These are phyloP conservation scores for Eucalyptus polyanthemos DNA, from an alignment of 345 rosid species.

Conservation along the genomic window DNA sequence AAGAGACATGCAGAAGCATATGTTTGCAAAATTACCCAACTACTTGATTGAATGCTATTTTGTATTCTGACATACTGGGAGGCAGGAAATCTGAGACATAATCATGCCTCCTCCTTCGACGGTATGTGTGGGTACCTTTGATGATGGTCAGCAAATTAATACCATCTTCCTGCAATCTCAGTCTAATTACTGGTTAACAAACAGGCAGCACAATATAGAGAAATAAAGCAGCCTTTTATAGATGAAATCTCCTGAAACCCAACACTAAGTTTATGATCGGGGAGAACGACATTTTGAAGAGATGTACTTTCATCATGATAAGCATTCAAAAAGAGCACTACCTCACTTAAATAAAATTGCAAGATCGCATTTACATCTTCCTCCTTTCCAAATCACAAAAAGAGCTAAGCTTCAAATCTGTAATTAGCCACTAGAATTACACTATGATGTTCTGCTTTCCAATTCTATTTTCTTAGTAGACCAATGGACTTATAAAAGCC, in stretches of 20 bases:
- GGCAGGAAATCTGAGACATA: constrained; percentile 55
- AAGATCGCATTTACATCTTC: not conserved
- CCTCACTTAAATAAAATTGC: not conserved
- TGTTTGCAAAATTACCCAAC: constrained; percentile 25
- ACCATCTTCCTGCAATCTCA: constrained; percentile 50
- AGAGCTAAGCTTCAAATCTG: not conserved
- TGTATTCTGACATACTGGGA: constrained; percentile 59
- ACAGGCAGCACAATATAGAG: not conserved
- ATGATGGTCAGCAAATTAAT: constrained; percentile 11
- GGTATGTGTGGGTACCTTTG: constrained; percentile 51
- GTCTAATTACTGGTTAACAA: not conserved
- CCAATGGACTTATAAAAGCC: not conserved
- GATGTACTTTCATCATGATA: not conserved
- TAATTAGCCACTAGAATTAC: not conserved
- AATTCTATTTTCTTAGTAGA: not conserved
- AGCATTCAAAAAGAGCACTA: not conserved
- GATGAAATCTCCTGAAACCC: not conserved
- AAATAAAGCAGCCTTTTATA: not conserved
- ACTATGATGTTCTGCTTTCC: not conserved
- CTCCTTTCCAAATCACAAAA: not conserved
- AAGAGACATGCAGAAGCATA: not conserved
- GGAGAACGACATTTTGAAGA: not conserved
- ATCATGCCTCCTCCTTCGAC: constrained; percentile 49
- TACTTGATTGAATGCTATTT: constrained; percentile 10
- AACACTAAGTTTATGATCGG: not conserved